Percentiles rank a stretch among this genome's conserved stretches.
These are phyloP conservation scores for Xylaria bambusicola DNA, from an alignment of 495 filamentous ascomycete genomes.

Conservation along the genomic window DNA sequence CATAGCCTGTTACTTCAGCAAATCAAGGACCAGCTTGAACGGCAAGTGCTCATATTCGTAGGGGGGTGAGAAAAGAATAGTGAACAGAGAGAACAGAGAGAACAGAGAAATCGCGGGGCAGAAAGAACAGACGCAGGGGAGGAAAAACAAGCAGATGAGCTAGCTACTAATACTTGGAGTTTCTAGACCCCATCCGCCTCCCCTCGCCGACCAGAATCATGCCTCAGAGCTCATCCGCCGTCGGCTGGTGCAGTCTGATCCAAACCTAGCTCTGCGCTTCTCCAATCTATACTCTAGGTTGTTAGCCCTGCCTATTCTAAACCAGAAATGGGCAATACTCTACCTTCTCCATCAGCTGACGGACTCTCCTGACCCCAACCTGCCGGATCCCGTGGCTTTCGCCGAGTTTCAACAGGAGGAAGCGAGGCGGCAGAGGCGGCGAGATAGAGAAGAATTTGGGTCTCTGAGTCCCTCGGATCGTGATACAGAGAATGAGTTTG, in stretches of 20 bases:
- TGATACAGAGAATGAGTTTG: slow-evolving; percentile 16
- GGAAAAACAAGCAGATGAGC: not conserved
- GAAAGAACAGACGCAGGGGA: not conserved
- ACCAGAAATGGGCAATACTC: slow-evolving; percentile 95
- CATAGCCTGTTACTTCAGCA: slow-evolving; percentile 55
- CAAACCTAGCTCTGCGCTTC: slow-evolving; percentile 84
- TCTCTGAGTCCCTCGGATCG: slow-evolving; percentile 31
- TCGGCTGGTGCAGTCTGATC: slow-evolving; percentile 73
- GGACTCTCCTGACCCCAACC: slow-evolving; percentile 56
- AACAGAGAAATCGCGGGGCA: not conserved
- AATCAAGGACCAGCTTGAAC: slow-evolving; percentile 49
- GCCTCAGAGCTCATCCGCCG: slow-evolving; percentile 88
- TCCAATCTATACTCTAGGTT: slow-evolving; percentile 85
- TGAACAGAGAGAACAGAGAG: not conserved
- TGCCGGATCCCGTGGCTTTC: slow-evolving; percentile 39
- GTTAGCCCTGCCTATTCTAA: slow-evolving; percentile 83
- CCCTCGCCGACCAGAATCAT: slow-evolving; percentile 74
- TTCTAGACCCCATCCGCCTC: slow-evolving; percentile 32
- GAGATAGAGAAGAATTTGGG: slow-evolving; percentile 25
- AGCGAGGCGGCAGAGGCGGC: slow-evolving; percentile 17
- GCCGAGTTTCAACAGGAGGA: slow-evolving; percentile 37
- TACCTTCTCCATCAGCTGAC: slow-evolving; percentile 85
- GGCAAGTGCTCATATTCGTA: slow-evolving; percentile 33
- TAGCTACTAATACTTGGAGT: slow-evolving; percentile 21
- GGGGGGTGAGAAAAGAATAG: not conserved